These are phyloP conservation scores for Corynespora cassiicola DNA, from an alignment of 2,329 filamentous ascomycete genomes.

Conservation along the genomic window DNA sequence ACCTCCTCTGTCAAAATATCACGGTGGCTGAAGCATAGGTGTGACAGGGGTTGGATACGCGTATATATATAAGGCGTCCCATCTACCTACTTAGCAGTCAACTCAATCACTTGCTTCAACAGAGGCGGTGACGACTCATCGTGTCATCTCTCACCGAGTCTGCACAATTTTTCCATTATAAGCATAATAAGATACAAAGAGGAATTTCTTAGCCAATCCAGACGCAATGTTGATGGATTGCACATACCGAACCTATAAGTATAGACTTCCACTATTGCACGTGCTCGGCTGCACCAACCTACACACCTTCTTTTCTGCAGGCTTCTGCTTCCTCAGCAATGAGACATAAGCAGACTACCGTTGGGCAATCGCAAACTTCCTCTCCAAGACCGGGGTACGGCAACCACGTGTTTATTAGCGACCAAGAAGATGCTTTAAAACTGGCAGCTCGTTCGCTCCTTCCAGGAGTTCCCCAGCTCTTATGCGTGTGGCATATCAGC, in stretches of 20 bases:
- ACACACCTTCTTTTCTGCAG: slow-evolving; percentile 19
- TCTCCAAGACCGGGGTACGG: slow-evolving; percentile 16
- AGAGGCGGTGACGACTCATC: too few species aligned
- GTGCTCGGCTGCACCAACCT: slow-evolving; percentile 17
- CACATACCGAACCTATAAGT: slow-evolving; percentile 16
- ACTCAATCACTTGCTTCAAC: too few species aligned
- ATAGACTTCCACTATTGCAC: slow-evolving; percentile 16
- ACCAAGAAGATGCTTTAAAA: slow-evolving; percentile 18
- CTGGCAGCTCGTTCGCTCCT: slow-evolving; percentile 11
- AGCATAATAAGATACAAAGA: too few species aligned
- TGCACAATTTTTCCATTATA: too few species aligned
- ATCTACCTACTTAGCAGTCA: too few species aligned
- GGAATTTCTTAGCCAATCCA: slow-evolving; percentile 13
- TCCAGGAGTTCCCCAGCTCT: slow-evolving; percentile 13
- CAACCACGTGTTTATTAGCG: slow-evolving; percentile 15
- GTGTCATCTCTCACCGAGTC: too few species aligned
- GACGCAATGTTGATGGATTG: slow-evolving; percentile 17
- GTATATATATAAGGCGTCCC: too few species aligned
- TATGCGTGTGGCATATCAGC: slow-evolving; percentile 17
- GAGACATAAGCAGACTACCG: slow-evolving; percentile 15
- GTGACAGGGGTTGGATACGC: too few species aligned
- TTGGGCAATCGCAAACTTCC: slow-evolving; percentile 15
- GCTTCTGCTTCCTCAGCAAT: slow-evolving; percentile 19
- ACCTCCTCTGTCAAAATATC: too few species aligned
- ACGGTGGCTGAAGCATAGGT: too few species aligned